Percentiles rank a stretch among this genome's conserved stretches.
These are phyloP conservation scores for Prunus padus DNA, from an alignment of 306 rosid genomes.

Conservation along the genomic window DNA sequence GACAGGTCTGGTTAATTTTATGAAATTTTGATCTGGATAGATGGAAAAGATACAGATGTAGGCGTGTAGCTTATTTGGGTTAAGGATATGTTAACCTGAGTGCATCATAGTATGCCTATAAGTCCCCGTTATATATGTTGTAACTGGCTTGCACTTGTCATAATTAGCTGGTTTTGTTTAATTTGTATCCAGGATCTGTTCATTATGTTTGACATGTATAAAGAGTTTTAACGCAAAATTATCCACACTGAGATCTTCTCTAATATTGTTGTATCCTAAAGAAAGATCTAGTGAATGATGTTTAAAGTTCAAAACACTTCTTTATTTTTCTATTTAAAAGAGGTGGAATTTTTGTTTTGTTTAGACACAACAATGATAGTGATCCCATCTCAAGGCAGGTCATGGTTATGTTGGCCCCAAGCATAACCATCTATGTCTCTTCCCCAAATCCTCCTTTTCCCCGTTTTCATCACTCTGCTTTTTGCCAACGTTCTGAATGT, in stretches of 20 bases:
- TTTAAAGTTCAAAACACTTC: background rate
- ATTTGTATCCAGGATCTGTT: constrained; percentile 17
- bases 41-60: background rate
- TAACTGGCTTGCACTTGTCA: background rate
- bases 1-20: constrained; percentile 58
- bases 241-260: background rate
- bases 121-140: background rate
- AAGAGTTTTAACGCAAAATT: background rate
- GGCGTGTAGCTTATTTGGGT: background rate
- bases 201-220: background rate
- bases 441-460: background rate
- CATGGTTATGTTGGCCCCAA: background rate
- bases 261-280: background rate
- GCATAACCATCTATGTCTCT: background rate
- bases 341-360: background rate
- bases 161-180: background rate
- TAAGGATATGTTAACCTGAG: background rate
- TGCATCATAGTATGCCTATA: background rate
- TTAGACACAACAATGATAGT: background rate
- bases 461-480: background rate
- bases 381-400: background rate
- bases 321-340: background rate
- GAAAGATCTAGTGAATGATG: background rate
- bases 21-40: background rate
- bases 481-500: background rate